These are phyloP conservation scores for Fusarium oligoseptatum DNA, from an alignment of 2,329 filamentous ascomycete genomes.

Conservation along the genomic window DNA sequence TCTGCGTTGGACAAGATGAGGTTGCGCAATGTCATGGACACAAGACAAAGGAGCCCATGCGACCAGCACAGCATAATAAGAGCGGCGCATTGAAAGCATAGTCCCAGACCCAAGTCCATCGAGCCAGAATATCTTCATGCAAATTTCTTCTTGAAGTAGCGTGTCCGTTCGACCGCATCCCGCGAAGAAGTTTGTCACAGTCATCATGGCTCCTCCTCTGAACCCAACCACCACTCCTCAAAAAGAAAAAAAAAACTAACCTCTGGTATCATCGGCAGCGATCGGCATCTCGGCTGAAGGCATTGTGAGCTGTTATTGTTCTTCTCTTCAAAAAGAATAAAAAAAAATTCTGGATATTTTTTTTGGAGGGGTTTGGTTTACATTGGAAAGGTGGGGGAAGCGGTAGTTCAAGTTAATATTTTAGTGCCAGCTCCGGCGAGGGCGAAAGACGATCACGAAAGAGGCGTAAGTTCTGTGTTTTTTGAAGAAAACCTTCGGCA, in stretches of 20 bases:
- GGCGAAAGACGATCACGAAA: slow-evolving; percentile 27
- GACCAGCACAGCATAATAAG: neutral
- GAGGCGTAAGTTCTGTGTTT: slow-evolving; percentile 7
- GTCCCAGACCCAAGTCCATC: neutral
- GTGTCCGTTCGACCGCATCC: neutral
- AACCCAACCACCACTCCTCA: neutral
- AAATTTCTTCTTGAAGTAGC: neutral
- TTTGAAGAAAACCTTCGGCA: slow-evolving; percentile 22
- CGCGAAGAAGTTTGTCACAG: neutral
- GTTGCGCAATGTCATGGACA: neutral
- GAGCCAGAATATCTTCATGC: neutral
- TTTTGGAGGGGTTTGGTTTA: slow-evolving; percentile 35
- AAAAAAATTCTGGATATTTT: slow-evolving; percentile 23
- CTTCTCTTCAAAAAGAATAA: slow-evolving; percentile 10
- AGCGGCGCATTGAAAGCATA: neutral
- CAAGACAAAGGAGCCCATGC: neutral
- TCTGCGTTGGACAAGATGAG: neutral
- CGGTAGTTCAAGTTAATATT: slow-evolving; percentile 18
- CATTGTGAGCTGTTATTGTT: slow-evolving; percentile 44
- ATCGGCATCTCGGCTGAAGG: slow-evolving; percentile 58
- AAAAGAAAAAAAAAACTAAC: slow-evolving; percentile 48
- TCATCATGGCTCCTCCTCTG: slow-evolving; percentile 19
- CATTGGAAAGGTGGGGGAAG: slow-evolving; percentile 18
- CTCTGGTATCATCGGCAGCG: slow-evolving; percentile 61
- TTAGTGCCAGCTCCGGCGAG: slow-evolving; percentile 24